phyloP scores from a whole-genome alignment of 2,329 filamentous ascomycete genomes.

The Hirsutella rhossiliensis region DNA sequence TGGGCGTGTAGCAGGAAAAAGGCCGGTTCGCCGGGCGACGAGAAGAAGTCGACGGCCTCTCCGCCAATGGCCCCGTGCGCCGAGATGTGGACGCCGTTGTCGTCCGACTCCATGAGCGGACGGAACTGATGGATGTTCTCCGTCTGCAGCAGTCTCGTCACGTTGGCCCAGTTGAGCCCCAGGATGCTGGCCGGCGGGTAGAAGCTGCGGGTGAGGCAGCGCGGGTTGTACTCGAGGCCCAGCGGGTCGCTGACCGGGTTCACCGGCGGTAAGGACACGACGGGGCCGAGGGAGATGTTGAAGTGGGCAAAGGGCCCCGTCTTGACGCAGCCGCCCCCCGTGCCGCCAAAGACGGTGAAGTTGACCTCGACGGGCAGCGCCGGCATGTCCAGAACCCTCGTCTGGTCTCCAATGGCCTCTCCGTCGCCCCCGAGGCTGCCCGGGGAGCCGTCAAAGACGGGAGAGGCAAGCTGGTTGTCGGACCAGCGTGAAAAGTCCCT shows the following conservation, averaged over 20 bases:
- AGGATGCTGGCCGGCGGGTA: not conserved
- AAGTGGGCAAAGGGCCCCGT: constrained; percentile 1
- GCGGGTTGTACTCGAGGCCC: constrained; percentile 3
- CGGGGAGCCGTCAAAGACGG: constrained; percentile 2
- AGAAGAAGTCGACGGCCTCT: constrained; percentile 2
- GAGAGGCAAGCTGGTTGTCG: not conserved
- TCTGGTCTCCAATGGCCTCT: not conserved
- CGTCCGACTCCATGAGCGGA: not conserved
- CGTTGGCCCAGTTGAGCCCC: not conserved
- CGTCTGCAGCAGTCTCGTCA: not conserved
- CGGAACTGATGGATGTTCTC: constrained; percentile 1
- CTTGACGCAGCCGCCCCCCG: constrained; percentile 3
- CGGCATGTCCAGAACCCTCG: not conserved
- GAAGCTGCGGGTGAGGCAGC: constrained; percentile 4
- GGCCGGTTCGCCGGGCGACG: constrained; percentile 2
- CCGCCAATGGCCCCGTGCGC: constrained; percentile 2
- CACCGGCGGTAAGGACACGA: not conserved
- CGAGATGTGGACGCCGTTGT: not conserved
- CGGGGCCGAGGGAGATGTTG: constrained; percentile 2
- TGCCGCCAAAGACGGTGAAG: not conserved
- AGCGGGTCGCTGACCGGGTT: not conserved
- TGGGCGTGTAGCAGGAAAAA: constrained; percentile 4
- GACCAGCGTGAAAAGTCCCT: constrained; percentile 3
- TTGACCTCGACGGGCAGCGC: not conserved
- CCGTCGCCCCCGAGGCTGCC: constrained; percentile 2